These are phyloP conservation scores for Spergularia azorica DNA, from an alignment of 179 eudicot species.

Conservation along the genomic window DNA sequence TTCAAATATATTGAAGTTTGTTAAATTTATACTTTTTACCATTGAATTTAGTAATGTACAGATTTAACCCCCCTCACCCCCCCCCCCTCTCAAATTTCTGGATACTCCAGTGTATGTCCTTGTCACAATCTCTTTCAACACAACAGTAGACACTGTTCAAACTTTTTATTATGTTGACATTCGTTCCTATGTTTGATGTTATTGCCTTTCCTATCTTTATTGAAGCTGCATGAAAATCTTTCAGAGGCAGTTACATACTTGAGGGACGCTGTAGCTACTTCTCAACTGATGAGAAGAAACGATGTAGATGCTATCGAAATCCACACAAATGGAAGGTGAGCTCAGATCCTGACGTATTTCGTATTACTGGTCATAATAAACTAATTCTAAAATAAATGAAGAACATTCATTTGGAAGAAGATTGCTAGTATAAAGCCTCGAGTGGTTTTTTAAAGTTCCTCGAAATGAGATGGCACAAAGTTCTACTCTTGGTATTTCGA, in stretches of 20 bases:
- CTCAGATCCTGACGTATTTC: not conserved
- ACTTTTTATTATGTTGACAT: not conserved
- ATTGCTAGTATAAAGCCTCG: not conserved
- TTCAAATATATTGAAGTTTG: too few relatives aligned
- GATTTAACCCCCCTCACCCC: too few relatives aligned
- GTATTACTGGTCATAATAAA: not conserved
- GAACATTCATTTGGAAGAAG: not conserved
- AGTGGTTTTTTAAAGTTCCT: not conserved
- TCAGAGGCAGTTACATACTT: conserved; percentile 67
- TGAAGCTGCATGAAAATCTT: conserved; percentile 2
- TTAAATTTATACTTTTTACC: too few relatives aligned
- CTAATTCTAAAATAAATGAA: not conserved
- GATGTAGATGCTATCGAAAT: conserved; percentile 90
- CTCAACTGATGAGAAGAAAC: conserved; percentile 62
- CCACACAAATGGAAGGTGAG: conserved; percentile 88
- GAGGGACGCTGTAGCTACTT: conserved; percentile 69
- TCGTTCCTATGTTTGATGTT: not conserved
- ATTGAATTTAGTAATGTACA: too few relatives aligned
- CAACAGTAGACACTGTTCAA: not conserved
- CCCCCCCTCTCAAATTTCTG: too few relatives aligned
- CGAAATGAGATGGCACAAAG: not conserved
- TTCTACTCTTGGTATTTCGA: not conserved
- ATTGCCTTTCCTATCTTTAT: not conserved
- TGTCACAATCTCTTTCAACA: not conserved
- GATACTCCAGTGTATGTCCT: too few relatives aligned